Base-by-base conservation (phyloP, 108 stramenopile genomes). In the Aurantiochytrium sp. region DNA sequence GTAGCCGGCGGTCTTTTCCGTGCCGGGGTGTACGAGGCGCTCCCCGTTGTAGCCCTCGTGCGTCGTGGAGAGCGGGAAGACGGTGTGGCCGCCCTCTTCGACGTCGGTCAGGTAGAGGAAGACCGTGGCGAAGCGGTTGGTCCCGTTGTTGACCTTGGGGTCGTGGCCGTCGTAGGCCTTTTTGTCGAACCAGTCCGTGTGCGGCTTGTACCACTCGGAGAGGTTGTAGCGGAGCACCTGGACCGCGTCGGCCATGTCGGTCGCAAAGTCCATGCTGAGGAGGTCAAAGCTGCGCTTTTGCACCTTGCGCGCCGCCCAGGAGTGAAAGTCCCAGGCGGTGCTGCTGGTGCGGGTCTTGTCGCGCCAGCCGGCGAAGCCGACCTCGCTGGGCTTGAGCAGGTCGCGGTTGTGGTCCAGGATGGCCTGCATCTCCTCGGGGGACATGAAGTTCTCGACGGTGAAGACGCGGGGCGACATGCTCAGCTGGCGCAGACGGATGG, bases 41-140 rank as follows among this genome's bases (percentile, higher is more conserved):
- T 34, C 55, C 3, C 86, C 86, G 19, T 87, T 17, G 86, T 87
- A 65, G 41, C 34, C 54, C 94, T 54, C 10, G 93, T 90, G 73
- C 42, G 73, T 81, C 3, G 39, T 81, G 21, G 73, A 81, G 24
- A 81, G 73, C 6, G 73, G 73, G 91, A 98, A 98, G 0, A 97
- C 96, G 21, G 98, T 98, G 88, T 98, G 96, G 3, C 98, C 98
- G 52, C 98, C 98, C 73, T 93, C 96, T 34, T 89, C 92, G 21
- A 98, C 89, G 90, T 98, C 98, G 34, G 90, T 94, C 92, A 98
- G 96, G 93, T 98, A 98, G 55, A 98, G 81, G 68, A 98, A 90
- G 68, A 98, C 95, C 12, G 98, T 98, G 4, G 98, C 97, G 92
- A 96, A 97, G 32, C 97, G 91, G 91, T 98, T 98, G 3, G 95